These are phyloP conservation scores for Aspergillus egyptiacus DNA, from an alignment of 495 filamentous ascomycete genomes.

Conservation along the genomic window DNA sequence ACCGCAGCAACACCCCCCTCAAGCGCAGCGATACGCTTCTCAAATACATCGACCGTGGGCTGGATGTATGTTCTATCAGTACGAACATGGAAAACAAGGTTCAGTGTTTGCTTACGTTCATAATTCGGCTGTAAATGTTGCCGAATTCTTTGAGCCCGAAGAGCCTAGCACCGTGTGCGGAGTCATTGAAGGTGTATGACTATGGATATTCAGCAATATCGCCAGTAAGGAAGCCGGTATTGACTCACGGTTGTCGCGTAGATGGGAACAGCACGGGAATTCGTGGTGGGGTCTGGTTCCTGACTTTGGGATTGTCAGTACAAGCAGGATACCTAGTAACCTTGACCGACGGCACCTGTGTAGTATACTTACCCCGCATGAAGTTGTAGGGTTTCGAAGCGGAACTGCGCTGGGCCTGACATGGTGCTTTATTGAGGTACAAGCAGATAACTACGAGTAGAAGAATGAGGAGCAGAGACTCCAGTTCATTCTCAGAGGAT, in stretches of 20 bases:
- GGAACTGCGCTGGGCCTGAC: slow-evolving; percentile 29
- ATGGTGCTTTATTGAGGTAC: slow-evolving; percentile 17
- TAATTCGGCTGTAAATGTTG: slow-evolving; percentile 97
- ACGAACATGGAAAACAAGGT: not conserved
- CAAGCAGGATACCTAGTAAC: too few species aligned
- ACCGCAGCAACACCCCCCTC: slow-evolving; percentile 92
- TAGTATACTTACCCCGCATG: slow-evolving; percentile 74
- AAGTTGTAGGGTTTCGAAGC: slow-evolving; percentile 92
- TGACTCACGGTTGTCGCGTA: slow-evolving; percentile 79
- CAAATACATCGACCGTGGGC: slow-evolving; percentile 96
- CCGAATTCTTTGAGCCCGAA: slow-evolving; percentile 98
- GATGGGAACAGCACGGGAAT: slow-evolving; percentile 89
- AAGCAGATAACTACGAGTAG: too few species aligned
- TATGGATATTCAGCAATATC: slow-evolving; percentile 24
- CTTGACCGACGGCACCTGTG: not conserved
- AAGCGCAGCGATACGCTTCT: slow-evolving; percentile 92
- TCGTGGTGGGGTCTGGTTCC: slow-evolving; percentile 76
- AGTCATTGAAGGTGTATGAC: slow-evolving; percentile 95
- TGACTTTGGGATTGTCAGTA: slow-evolving; percentile 50
- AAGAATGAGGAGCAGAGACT: too few species aligned
- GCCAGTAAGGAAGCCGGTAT: not conserved
- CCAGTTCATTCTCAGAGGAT: too few species aligned
- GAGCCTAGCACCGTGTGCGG: slow-evolving; percentile 89
- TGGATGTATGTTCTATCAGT: slow-evolving; percentile 22
- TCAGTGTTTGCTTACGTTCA: slow-evolving; percentile 57